Base-by-base conservation (phyloP, 208 protist species). In the Spongospora subterranea region DNA sequence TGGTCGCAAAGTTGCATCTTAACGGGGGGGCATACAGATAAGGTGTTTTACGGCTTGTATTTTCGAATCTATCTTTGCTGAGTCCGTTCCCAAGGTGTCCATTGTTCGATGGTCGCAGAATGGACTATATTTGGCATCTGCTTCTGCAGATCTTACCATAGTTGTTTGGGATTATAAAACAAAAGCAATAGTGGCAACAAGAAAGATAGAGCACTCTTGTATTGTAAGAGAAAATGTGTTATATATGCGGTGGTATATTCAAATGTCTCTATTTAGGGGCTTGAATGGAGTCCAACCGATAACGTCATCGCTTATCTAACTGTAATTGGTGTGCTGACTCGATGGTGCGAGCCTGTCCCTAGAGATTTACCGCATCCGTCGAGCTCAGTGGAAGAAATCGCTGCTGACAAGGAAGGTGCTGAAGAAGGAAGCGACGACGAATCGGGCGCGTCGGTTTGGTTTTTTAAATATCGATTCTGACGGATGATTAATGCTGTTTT, bases 91-190 rank as follows among this genome's bases (percentile, higher is more conserved):
- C 17, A 20, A 82, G 71, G 71, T 82, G 6, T 82, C 71, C 6
- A 82, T 82, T 43, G 71, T 82, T 39, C 71, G 71, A 35, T 82
- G 71, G 71, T 82, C 71, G 35, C 71, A 6, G 13, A 45, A 43
- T 35, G 71, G 71, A 39, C 71, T 20, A 6, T 82, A 82, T 43
- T 40, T 82, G 11, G 71, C 71, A 6, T 45, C 71, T 6, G 17
- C n/a, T 82, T 6, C 35, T 45, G 40, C 11, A 20, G n/a, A 82
- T 82, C 6, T 6, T n/a, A 82, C 6, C 35, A 65, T 65, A 32
- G 54, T 29, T 65, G 54, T 65, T 65, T 65, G 54, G 54, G 29
- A 65, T 65, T 17, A 17, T 65, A 32, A 32, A 17, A 65, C 54
- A 29, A 29, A 29, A 65, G 17, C 54, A 29, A 17, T 65, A 29